Base-by-base conservation (phyloP, 495 filamentous ascomycete genomes). In the Zalerion maritima region DNA sequence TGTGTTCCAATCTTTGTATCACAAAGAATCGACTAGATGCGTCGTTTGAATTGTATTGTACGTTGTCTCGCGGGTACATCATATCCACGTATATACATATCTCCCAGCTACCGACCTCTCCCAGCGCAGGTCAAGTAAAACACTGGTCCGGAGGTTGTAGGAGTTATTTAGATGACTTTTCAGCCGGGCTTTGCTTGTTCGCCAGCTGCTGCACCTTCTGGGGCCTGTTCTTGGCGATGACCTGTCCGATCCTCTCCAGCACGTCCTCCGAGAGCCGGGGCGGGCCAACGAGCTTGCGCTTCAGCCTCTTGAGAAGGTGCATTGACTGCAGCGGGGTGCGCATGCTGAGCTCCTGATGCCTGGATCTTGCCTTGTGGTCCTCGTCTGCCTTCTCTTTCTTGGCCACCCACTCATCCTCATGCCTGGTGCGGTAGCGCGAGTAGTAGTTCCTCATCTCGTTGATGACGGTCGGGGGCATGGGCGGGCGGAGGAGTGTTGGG, bases 361-460 rank as follows among this genome's bases (percentile, higher is more conserved):
- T n/a, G n/a, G n/a, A n/a, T 37, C 58, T 46, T 37, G 66, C 57
- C 47, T 67, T 60, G 55, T 72, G 68, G 46, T 58, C 68, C 30
- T 61, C 54, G 36, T 71, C 70, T 51, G 75, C 69, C 37, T 65
- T 66, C 55, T 67, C 54, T 54, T 71, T 74, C 63, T 46, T 58
- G 32, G 54, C 65, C 18, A 79, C 46, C 49, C 73, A 81, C 43
- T 71, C 68, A 32, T 57, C 55, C 21, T 85, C 78, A 50, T 94
- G 85, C 14, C 85, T 58, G 23, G 69, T 79, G 38, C 87, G 69
- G 73, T 83, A 92, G 37, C 68, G 72, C 36, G 69, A 75, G 69
- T 78, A 94, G 42, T 78, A 80, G 55, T 78, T 78, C 37, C 89
- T 66, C 47, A 94, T 62, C 62, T 96, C 87, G 49, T 94, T 80